Conservation (phyloP, 163 green algal species). For the Scenedesmus sp. region DNA sequence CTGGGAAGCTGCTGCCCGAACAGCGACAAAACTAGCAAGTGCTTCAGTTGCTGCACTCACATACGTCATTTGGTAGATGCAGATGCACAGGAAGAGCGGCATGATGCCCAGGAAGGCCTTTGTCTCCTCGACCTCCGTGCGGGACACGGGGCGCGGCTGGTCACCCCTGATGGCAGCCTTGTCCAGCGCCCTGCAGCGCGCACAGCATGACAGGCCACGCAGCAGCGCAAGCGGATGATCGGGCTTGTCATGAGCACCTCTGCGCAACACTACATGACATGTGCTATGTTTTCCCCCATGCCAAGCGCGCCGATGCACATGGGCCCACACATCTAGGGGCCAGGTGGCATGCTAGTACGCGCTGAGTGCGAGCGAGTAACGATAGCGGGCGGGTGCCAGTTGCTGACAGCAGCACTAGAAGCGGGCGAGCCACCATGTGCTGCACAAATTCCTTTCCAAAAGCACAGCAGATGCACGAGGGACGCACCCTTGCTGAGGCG, state of each 20-base stretch:
- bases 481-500: too few species aligned
- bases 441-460: too few species aligned
- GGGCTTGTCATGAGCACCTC: neutral
- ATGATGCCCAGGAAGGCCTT: conserved; percentile 57
- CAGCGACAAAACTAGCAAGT: neutral
- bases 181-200: conserved; percentile 37
- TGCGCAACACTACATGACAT: neutral
- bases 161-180: conserved; percentile 42
- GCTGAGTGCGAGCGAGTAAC: too few species aligned
- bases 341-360: too few species aligned
- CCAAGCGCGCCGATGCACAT: too few species aligned
- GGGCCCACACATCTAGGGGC: too few species aligned
- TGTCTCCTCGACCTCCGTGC: conserved; percentile 53
- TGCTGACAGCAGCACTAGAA: too few species aligned
- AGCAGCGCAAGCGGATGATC: neutral
- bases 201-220: neutral
- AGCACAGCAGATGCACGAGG: too few species aligned
- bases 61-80: conserved; percentile 44
- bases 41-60: neutral
- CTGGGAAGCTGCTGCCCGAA: neutral
- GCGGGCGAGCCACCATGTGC: too few species aligned
- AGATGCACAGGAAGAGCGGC: conserved; percentile 49
- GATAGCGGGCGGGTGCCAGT: too few species aligned
- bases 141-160: neutral
- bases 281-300: too few species aligned